Evolutionary conservation across 225 moss, liverwort and hornwort genomes (phyloP), one percentile per base, ranked within the genome.

Genomic region (Ulota crispa): DNA sequence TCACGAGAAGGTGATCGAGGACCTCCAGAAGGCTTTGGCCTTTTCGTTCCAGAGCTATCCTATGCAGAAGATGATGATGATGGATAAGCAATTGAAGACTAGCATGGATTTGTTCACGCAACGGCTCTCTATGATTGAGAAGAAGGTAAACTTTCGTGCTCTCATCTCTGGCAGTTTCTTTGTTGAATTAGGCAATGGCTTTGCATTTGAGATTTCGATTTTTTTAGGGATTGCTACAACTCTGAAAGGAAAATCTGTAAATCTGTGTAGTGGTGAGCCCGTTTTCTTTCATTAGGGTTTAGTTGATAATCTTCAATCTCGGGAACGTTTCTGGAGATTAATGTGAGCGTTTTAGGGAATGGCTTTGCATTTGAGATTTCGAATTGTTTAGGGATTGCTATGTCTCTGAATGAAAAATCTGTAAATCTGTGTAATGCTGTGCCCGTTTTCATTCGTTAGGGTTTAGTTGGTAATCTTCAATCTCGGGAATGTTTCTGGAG

Each of bases 1-100:
- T 9, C 85, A 90, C 11, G 90, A 92, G 86, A 96, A 87, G 82
- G 94, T 94, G 70, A 88, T 95, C 36, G 92, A 92, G 8, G 95
- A 96, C 64, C 80, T 96, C 42, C 94, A 96, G 82, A 93, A 91
- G 82, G 96, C 96, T n/a, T 82, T 96, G 72, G 89, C 92, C 7
- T 89, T 91, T 34, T 91, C 96, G 50, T 92, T 96, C 47, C 83
- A 92, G 78, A 90, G 96, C 43, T 92, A 88, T 72, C 92, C 96
- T n/a, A 88, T 86, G 72, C 93, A 94, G 88, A 93, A 92, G 83
- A 81, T 89, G 87, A 89, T 93, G 85, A 90, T 86, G 80, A 85
- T 91, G 85, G 85, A 92, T n/a, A 89, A 86, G 69, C 82, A 91
- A 72, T 62, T 90, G 71, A 83, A 89, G 53, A 82, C 60, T n/a